These are phyloP conservation scores for Castanea sativa DNA, from an alignment of 306 rosid genomes.

Conservation along the genomic window DNA sequence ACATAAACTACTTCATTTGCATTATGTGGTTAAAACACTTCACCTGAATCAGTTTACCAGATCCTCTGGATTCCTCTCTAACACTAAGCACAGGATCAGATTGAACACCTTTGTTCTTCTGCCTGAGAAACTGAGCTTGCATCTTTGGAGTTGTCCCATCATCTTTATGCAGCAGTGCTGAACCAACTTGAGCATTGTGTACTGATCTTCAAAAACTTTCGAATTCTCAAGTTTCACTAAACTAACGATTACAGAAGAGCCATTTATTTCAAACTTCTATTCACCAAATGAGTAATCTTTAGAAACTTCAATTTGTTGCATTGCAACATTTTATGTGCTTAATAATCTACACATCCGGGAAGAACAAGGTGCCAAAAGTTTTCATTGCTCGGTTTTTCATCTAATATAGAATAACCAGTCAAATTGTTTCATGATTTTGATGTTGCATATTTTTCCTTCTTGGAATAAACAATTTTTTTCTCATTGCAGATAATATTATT, in stretches of 20 bases:
- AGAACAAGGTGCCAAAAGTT: no score
- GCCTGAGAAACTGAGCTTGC: not conserved
- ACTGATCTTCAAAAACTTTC: constrained; percentile 28
- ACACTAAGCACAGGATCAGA: constrained; percentile 27
- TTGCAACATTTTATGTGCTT: no score
- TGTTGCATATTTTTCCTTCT: no score
- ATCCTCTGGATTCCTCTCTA: constrained; percentile 64
- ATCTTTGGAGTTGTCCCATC: constrained; percentile 27
- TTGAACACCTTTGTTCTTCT: not conserved
- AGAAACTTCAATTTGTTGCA: no score
- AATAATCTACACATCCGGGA: no score
- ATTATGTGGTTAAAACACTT: constrained; percentile 12
- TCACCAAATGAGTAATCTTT: no score
- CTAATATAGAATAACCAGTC: no score
- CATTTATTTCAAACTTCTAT: no score
- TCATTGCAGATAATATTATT: not conserved
- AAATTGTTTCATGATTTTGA: no score
- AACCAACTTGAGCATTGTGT: constrained; percentile 37
- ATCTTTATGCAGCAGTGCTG: constrained; percentile 30
- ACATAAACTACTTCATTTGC: not conserved
- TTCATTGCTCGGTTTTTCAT: no score
- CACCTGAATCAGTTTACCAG: constrained; percentile 79
- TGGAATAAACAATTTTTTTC: not conserved
- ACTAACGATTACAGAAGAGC: not conserved
- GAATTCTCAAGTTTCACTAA: constrained; percentile 34